Base-by-base conservation (phyloP, 2,329 filamentous ascomycete species). In the Fusarium succisae region DNA sequence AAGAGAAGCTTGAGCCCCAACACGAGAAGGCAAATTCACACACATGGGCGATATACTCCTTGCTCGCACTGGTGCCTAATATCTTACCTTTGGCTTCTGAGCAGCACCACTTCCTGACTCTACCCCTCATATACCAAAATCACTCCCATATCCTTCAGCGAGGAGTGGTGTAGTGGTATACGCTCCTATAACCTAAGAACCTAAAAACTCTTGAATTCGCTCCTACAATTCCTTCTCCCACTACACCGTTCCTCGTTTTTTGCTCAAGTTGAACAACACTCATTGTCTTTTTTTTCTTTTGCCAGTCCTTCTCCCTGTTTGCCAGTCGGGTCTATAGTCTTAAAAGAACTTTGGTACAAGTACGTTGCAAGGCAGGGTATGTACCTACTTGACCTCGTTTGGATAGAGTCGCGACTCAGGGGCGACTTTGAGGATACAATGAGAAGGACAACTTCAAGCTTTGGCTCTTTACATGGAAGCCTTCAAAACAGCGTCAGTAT, bases 161-260 rank as follows among this genome's bases (percentile, higher is more conserved):
- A 44, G 35, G 32, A 37, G 58, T 66, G 47, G 58, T 66, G 47
- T 45, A 55, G 58, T 47, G 47, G 63, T 47, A 63, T 47, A 13
- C 47, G 56, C 26, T n/a, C 43, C 22, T 35, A 22, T 6, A 38
- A 38, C 47, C 35, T 53, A 63, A 17, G 13, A 45, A 45, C 47
- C 47, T 55, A 61, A 43, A 32, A 61, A 20, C 14, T 56, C 47
- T 61, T 55, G 8, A 50, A 12, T 38, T 17, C 41, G 44, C 44
- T 28, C 35, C 32, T 59, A 51, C 22, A 35, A 47, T 41, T 41
- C 24, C 39, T 30, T 45, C 32, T n/a, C 58, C 58, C 58, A 26
- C 38, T 35, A 13, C 37, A 50, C 28, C 37, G 4, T 30, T 61
- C 38, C 30, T 61, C 15, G 44, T 22, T 60, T 60, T 55, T 55